A percentile compares a stretch with the other conserved stretches of the same genome.
These are phyloP conservation scores for Mycena albidolilacea DNA, from an alignment of 768 basidiomycete species.

Conservation along the genomic window DNA sequence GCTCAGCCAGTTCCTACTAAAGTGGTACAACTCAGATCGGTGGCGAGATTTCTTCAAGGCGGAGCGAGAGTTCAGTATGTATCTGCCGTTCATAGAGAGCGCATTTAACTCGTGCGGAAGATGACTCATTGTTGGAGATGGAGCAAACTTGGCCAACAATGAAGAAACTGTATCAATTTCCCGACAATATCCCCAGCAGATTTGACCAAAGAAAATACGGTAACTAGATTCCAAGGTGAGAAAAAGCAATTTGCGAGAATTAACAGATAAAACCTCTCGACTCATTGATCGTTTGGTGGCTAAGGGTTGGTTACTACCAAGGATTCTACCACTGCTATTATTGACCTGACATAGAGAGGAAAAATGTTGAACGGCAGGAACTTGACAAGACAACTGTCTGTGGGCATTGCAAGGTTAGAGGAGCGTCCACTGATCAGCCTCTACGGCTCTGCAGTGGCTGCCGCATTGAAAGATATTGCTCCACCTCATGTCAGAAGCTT, in stretches of 20 bases:
- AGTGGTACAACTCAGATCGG: conserved; percentile 22
- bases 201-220: conserved; percentile 10
- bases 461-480: conserved; percentile 27
- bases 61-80: conserved; percentile 15
- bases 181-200: background rate
- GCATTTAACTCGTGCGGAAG: background rate
- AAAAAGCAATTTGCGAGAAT: background rate
- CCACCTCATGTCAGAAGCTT: conserved; percentile 26
- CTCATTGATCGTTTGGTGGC: conserved; percentile 13
- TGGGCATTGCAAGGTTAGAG: conserved; percentile 23
- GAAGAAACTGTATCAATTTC: background rate
- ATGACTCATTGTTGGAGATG: background rate
- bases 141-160: background rate
- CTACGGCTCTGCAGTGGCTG: conserved; percentile 25
- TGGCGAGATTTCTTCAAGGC: conserved; percentile 11
- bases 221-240: background rate
- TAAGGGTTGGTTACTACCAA: background rate
- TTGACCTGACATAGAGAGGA: conserved; percentile 15
- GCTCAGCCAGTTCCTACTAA: background rate
- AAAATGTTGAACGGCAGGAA: conserved; percentile 11
- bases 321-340: background rate
- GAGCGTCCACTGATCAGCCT: conserved; percentile 1
- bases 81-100: background rate
- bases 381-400: conserved; percentile 22
- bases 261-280: conserved; percentile 3